Percentiles rank a stretch among this genome's conserved stretches.
Evolutionary conservation across 306 rosid species (phyloP).

Genomic region (Vigna trinervia): DNA sequence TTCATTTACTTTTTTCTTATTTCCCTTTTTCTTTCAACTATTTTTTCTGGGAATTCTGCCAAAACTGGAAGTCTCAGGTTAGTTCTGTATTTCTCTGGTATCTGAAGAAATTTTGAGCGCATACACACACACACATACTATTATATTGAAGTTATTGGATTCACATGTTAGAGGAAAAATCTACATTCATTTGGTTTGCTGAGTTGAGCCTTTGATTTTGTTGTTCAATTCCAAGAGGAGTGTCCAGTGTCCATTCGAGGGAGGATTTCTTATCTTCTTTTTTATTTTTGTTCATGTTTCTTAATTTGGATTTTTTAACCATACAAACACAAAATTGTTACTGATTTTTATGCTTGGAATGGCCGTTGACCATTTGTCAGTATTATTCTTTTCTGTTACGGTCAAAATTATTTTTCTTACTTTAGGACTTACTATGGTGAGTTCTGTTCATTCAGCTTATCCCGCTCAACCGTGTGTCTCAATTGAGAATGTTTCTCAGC

Average conservation of each 20-base stretch:
- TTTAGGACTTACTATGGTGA: background rate
- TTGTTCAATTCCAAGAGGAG: background rate
- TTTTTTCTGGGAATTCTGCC: conserved; percentile 21
- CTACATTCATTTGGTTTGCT: background rate
- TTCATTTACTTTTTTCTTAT: conserved; percentile 7
- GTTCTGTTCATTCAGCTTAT: conserved; percentile 1
- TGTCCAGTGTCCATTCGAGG: background rate
- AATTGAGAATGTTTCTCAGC: background rate
- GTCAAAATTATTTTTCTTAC: background rate
- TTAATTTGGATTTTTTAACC: conserved; percentile 14
- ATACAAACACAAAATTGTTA: background rate
- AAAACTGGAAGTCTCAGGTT: conserved; percentile 44
- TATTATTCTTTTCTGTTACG: background rate
- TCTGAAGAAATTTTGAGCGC: background rate
- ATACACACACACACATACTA: background rate
- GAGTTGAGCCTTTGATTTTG: background rate
- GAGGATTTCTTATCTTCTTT: background rate
- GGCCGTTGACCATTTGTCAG: background rate
- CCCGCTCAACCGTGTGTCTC: background rate
- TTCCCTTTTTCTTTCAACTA: background rate
- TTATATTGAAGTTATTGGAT: conserved; percentile 16
- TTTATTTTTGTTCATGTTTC: background rate
- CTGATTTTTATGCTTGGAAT: background rate
- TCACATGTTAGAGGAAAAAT: background rate
- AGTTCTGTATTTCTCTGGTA: conserved; percentile 31